Evolutionary conservation across 306 rosid species (phyloP), one percentile per base, ranked within the genome.

Genomic region (Castanea sativa): DNA sequence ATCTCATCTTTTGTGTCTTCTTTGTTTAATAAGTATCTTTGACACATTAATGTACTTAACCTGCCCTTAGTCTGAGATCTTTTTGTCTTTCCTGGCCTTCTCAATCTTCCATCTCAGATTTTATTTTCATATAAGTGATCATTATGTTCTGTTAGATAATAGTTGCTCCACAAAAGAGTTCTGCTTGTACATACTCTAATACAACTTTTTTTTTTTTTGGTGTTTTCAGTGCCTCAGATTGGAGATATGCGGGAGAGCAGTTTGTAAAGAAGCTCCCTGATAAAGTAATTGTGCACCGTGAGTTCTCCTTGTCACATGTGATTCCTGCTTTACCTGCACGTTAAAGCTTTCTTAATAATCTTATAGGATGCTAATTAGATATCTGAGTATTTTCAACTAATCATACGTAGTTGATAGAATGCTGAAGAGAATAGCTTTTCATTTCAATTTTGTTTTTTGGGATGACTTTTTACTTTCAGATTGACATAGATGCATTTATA

Each of bases 271-370:
- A 70, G 87, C 94, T 88, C 78, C 96, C 92, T 32, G 93, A 91
- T 84, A 91, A 93, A 87, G 91, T 93, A 77, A 78, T 91, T 83
- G 98, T 93, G 75, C 98, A 91, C 86, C 80, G 98, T 91, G 81
- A 91, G 98, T 73, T 55, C 80, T 83, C 77, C 49, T 83, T 52
- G 4, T 81, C 69, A 52, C 75, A 20, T 80, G 49, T 77, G 63
- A 45, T 73, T 30, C 21, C 56, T 6, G 52, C 43, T 81, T 80
- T 56, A 49, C 61, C 32, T 52, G 59, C 29, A 49, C 56, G 23
- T 88, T 10, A 78, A 10, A 67, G 59, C 23, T 57, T 32, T 78
- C 20, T 80, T 33, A 38, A 45, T 21, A 32, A 13, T 76, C 30
- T 11, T 55, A 59, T 77, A 18, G 25, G 55, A 45, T 63, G 21